These are phyloP conservation scores for Mycosphaerella arachidis DNA, from an alignment of 2,329 filamentous ascomycete genomes.

Conservation along the genomic window DNA sequence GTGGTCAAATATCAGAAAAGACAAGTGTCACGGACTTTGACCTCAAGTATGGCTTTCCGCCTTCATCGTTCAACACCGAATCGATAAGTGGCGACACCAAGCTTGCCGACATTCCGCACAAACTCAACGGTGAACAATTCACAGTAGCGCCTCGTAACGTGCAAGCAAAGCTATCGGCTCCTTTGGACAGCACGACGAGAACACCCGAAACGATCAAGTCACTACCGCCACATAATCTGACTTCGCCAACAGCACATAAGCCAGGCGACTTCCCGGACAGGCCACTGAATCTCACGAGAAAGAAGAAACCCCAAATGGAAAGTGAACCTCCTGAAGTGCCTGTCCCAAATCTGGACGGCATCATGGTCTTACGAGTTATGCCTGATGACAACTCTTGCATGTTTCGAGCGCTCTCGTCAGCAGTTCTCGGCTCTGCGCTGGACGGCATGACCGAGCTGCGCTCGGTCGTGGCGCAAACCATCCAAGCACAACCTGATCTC, in stretches of 20 bases:
- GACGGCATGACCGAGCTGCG: constrained; percentile 69
- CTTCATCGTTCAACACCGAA: constrained; percentile 62
- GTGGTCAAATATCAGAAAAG: constrained; percentile 57
- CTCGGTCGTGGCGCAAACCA: constrained; percentile 71
- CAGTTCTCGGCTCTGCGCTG: constrained; percentile 61
- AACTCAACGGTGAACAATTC: constrained; percentile 64
- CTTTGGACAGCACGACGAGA: constrained; percentile 25
- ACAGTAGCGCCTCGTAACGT: constrained; percentile 53
- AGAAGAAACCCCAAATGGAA: constrained; percentile 43
- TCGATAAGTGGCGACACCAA: constrained; percentile 46
- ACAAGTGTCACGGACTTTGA: constrained; percentile 65
- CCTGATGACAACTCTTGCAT: constrained; percentile 94
- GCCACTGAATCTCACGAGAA: constrained; percentile 38
- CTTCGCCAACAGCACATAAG: constrained; percentile 25
- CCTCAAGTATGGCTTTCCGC: constrained; percentile 81
- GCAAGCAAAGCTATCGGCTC: constrained; percentile 32
- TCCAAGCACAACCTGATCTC: constrained; percentile 65
- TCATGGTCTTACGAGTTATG: constrained; percentile 80
- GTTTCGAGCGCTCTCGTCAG: constrained; percentile 81
- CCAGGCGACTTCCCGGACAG: constrained; percentile 26
- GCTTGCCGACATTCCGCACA: constrained; percentile 55
- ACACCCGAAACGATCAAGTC: constrained; percentile 20
- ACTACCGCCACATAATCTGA: constrained; percentile 22
- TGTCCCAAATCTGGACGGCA: constrained; percentile 53
- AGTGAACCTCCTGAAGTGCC: constrained; percentile 60